A percentile compares a stretch with the other conserved stretches of the same genome.
Evolutionary conservation across 2,329 filamentous ascomycete species (phyloP).

Genomic region (Fusarium incarnatum): DNA sequence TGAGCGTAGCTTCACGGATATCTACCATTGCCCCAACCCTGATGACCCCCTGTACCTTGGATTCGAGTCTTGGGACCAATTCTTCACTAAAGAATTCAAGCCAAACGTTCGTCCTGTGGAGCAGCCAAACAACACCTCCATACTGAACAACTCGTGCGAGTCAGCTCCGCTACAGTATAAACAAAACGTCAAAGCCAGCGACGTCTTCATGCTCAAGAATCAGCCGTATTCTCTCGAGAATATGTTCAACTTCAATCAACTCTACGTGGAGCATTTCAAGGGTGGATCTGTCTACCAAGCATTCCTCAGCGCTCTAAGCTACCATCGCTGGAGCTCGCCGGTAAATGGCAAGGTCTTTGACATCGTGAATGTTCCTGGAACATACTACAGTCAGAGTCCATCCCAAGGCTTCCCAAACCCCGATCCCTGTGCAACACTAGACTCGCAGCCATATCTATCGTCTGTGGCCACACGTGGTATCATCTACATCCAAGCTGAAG

Average conservation of each 20-base stretch:
- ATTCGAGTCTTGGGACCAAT: neutral
- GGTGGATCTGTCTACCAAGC: slow-evolving; percentile 75
- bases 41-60: neutral
- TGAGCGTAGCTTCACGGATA: accelerated
- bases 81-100: neutral
- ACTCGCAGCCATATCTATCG: slow-evolving; percentile 8
- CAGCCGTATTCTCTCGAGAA: slow-evolving; percentile 71
- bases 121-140: neutral
- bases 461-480: slow-evolving; percentile 14
- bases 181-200: slow-evolving; percentile 60
- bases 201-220: slow-evolving; percentile 74
- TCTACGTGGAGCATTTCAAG: slow-evolving; percentile 61
- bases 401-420: neutral
- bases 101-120: neutral
- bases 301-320: slow-evolving; percentile 71
- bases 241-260: slow-evolving; percentile 66
- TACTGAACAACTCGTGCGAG: slow-evolving; percentile 54
- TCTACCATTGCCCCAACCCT: neutral
- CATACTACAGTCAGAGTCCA: slow-evolving; percentile 12
- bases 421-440: neutral
- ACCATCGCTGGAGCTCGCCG: slow-evolving; percentile 76
- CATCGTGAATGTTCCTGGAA: neutral
- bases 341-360: slow-evolving; percentile 65
- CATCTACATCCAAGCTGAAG: slow-evolving; percentile 6
- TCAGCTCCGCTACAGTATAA: slow-evolving; percentile 64